Percentiles rank a stretch among this genome's conserved stretches.
phyloP scores from a whole-genome alignment of 768 basidiomycete genomes.

The Phylloporus sp. region DNA sequence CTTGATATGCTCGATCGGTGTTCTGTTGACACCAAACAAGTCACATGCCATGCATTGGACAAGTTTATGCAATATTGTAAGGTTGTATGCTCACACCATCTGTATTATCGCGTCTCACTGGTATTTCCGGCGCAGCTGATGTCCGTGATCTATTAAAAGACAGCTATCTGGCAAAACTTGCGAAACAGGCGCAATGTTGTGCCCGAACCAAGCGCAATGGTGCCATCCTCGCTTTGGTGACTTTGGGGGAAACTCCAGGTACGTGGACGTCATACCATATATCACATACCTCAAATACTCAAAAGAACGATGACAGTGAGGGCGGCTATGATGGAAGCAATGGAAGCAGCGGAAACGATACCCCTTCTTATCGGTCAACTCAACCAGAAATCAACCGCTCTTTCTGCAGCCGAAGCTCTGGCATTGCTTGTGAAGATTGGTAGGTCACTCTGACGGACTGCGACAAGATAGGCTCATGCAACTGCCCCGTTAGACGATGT shows the following conservation, averaged over 20 bases:
- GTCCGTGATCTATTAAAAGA: slow-evolving; percentile 6
- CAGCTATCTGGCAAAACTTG: slow-evolving; percentile 11
- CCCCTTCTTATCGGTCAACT: slow-evolving; percentile 16
- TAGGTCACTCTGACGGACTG: slow-evolving; percentile 4
- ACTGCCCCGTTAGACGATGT: slow-evolving; percentile 14
- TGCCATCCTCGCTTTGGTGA: slow-evolving; percentile 15
- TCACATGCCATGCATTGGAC: slow-evolving; percentile 10
- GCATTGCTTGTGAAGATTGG: slow-evolving; percentile 17
- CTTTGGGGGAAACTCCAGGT: slow-evolving; percentile 13
- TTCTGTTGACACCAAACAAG: slow-evolving; percentile 19
- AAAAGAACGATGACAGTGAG: not conserved
- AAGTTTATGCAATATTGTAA: slow-evolving; percentile 18
- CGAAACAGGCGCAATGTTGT: slow-evolving; percentile 10
- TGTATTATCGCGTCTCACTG: not conserved
- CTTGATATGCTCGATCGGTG: slow-evolving; percentile 19
- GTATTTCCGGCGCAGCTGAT: slow-evolving; percentile 5
- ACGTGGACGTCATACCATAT: not conserved
- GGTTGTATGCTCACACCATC: not conserved
- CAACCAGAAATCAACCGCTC: slow-evolving; percentile 11
- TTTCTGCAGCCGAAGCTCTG: slow-evolving; percentile 19
- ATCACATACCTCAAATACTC: not conserved
- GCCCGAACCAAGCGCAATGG: slow-evolving; percentile 12
- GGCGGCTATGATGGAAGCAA: slow-evolving; percentile 9
- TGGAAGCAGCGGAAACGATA: slow-evolving; percentile 14
- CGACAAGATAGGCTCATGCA: not conserved